Conservation (phyloP, 441 rosid genomes). For the Jatropha multifida region DNA sequence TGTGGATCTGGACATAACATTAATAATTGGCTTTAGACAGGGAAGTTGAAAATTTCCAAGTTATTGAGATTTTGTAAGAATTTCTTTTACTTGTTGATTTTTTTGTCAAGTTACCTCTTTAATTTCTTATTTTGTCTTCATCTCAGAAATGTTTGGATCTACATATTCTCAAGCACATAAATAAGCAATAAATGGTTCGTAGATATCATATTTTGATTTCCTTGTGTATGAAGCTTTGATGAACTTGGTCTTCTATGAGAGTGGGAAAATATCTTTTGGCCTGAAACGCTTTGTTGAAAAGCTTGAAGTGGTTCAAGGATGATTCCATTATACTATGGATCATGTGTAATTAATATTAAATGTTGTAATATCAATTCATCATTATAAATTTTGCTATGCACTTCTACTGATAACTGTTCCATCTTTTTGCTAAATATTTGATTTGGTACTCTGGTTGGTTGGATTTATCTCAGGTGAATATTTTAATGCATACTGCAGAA, state of each 20-base stretch:
- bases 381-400: not conserved
- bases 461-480: conserved; percentile 50
- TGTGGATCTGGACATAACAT: too few relatives aligned
- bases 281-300: not conserved
- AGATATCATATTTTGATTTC: not conserved
- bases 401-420: not conserved
- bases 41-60: not conserved
- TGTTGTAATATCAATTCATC: not conserved
- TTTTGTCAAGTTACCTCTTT: not conserved
- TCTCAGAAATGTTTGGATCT: too few relatives aligned
- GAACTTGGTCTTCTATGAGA: not conserved
- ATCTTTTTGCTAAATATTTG: not conserved
- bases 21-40: too few relatives aligned
- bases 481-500: conserved; percentile 58
- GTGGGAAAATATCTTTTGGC: not conserved
- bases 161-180: not conserved
- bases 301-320: not conserved
- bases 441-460: not conserved
- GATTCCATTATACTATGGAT: not conserved
- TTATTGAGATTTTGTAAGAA: too few relatives aligned
- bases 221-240: not conserved
- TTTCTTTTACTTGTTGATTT: not conserved
- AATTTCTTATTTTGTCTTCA: too few relatives aligned
- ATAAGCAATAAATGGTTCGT: not conserved
- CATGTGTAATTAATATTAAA: not conserved